phyloP scores from a whole-genome alignment of 148 eudicot species.

The Salicornia ramosissima region DNA sequence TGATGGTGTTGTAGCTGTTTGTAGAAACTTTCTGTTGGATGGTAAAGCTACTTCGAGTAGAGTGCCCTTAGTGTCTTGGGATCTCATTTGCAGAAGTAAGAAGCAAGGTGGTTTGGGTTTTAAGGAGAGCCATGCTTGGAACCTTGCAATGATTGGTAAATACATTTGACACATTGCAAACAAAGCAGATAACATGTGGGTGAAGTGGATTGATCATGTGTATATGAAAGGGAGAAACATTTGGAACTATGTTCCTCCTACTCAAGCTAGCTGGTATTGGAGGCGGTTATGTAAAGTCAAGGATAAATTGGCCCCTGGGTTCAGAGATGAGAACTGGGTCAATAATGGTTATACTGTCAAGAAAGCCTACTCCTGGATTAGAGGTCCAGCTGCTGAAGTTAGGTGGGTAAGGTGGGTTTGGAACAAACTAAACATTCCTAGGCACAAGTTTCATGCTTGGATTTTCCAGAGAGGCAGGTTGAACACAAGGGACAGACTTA shows the following conservation, averaged over 20 bases:
- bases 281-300: not conserved
- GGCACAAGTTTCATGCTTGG: not conserved
- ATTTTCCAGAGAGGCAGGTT: not conserved
- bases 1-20: not conserved
- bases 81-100: not conserved
- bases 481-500: not conserved
- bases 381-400: not conserved
- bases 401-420: not conserved
- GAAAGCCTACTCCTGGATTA: no score
- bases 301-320: no score
- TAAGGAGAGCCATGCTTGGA: not conserved
- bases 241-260: not conserved
- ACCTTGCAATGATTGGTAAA: not conserved
- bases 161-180: not conserved
- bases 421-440: not conserved
- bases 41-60: not conserved
- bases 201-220: not conserved
- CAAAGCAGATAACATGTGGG: not conserved
- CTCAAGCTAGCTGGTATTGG: not conserved
- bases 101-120: not conserved
- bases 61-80: not conserved
- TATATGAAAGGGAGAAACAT: not conserved
- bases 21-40: not conserved
- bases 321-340: no score
- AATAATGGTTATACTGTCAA: no score